Conservation (phyloP, 768 basidiomycete species). For the Crassisporium funariophilum region DNA sequence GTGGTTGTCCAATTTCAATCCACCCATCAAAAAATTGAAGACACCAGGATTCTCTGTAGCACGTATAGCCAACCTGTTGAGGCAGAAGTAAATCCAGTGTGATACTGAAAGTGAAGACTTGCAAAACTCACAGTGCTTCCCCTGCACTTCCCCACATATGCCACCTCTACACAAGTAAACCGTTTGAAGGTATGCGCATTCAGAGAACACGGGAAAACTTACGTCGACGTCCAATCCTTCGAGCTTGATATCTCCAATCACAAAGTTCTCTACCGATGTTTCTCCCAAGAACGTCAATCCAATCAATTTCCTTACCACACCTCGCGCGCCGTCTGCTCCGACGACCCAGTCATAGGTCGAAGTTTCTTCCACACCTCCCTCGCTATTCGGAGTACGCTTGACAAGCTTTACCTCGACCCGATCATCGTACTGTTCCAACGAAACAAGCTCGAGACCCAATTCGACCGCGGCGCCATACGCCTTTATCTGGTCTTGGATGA, state of each 20-base stretch:
- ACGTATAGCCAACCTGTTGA: slow-evolving; percentile 18
- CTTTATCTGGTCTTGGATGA: slow-evolving; percentile 31
- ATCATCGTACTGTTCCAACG: slow-evolving; percentile 38
- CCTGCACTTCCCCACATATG: slow-evolving; percentile 43
- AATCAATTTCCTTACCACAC: slow-evolving; percentile 37
- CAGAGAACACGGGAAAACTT: slow-evolving; percentile 5
- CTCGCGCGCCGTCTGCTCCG: slow-evolving; percentile 42
- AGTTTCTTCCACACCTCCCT: slow-evolving; percentile 23
- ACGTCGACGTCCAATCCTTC: slow-evolving; percentile 38
- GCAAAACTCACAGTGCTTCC: slow-evolving; percentile 26
- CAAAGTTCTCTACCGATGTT: slow-evolving; percentile 30
- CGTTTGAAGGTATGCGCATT: neutral
- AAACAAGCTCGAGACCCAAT: slow-evolving; percentile 40
- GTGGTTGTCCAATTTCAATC: slow-evolving; percentile 20
- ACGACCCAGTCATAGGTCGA: slow-evolving; percentile 34
- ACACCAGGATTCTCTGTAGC: slow-evolving; percentile 22
- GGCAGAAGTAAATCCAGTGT: neutral
- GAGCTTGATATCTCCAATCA: slow-evolving; percentile 41
- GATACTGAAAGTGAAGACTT: neutral
- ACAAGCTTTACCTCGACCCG: slow-evolving; percentile 36
- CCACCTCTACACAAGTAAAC: slow-evolving; percentile 35
- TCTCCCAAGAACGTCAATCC: slow-evolving; percentile 40
- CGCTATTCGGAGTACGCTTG: slow-evolving; percentile 16
- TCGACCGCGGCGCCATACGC: slow-evolving; percentile 35
- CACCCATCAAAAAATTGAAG: slow-evolving; percentile 26